Evolutionary conservation across 2,329 filamentous ascomycete species (phyloP), one percentile per base, ranked within the genome.

Genomic region (Bipolaris sorokiniana): DNA sequence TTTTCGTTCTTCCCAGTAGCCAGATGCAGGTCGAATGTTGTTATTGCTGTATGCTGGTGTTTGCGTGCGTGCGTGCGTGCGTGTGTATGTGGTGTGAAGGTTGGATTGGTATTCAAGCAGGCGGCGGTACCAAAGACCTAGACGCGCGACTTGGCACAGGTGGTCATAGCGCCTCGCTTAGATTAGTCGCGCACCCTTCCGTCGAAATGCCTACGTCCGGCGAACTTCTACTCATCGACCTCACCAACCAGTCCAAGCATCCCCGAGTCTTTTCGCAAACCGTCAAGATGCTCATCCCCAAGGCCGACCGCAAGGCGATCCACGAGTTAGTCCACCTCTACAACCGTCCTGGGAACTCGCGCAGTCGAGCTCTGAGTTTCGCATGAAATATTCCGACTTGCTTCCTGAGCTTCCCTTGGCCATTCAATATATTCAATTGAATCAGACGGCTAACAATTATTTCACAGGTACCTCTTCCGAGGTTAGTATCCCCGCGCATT

Each of bases 251-350:
- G 45, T 53, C 45, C 45, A 61, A 68, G 59, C 70, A 71, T 65
- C 65, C 54, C 59, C 65, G 59, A 66, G 56, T 59, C 60, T 62
- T 57, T 51, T 65, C 64, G 51, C 64, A 68, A 68, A 67, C 77
- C 75, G 78, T 75, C 77, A 81, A 80, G 72, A 82, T 82, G 95
- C 90, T 99, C 87, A 99, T 99, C 83, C 95, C 95, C 82, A 98
- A 98, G 90, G 90, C 92, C 83, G 95, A 99, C 86, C 93, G 96
- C 86, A 99, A 99, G 91, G 92, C 92, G 90, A 98, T 99, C 85
- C 95, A 99, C 88, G 94, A 94, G 90, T 96, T 94, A 90, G 91
- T 99, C 90, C 52, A 58, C 68, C 68, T 65, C 58, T 61, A 62
- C 51, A 54, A 51, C 59, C 33, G 20, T 61, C 56, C 56, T 56